Base-by-base conservation (phyloP, 257 asterid species). In the Jaltomata sinuosa region DNA sequence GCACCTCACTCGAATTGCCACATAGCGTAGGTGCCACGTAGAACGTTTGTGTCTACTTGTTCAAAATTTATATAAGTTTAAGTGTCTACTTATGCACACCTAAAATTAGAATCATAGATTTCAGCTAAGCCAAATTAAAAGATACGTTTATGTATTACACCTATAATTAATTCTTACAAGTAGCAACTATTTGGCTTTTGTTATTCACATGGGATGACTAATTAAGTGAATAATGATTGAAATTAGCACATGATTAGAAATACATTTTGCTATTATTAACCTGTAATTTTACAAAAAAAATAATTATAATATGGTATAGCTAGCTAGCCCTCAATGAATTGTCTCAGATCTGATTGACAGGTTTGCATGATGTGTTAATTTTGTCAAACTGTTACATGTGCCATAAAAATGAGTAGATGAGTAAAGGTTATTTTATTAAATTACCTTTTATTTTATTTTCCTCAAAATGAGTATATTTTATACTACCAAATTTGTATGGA, bases 151-250 rank as follows among this genome's bases (percentile, higher is more conserved):
- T n/a, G n/a, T n/a, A n/a, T n/a, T n/a, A n/a, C n/a, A n/a, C n/a
- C n/a, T n/a, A 76, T 42, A 71, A 71, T 47, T 45, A 15, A 14
- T 74, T 15, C 22, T 74, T 25, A 27, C 77, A 45, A 74, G 15
- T 45, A 47, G 42, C 40, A 16, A 76, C 38, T 8, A 12, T 42
- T 57, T 11, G 65, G 68, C 32, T 71, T 49, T 4, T 78, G 57
- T 79, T 69, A 59, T 34, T 50, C 85, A 86, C 84, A 54, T 86
- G 86, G 84, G 78, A 42, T 45, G 88, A 74, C 77, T 65, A 67
- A 82, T n/a, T 50, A 14, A 55, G 62, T 14, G 61, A 54, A 72
- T 65, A 64, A 47, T 57, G 50, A 79, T 78, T 53, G 27, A 22
- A 57, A 53, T 78, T 86, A 78, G 86, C 69, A 86, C 88, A 86